Evolutionary conservation across 176 grass and related monocot genomes (phyloP).

Genomic region (Bothriochloa decipiens): DNA sequence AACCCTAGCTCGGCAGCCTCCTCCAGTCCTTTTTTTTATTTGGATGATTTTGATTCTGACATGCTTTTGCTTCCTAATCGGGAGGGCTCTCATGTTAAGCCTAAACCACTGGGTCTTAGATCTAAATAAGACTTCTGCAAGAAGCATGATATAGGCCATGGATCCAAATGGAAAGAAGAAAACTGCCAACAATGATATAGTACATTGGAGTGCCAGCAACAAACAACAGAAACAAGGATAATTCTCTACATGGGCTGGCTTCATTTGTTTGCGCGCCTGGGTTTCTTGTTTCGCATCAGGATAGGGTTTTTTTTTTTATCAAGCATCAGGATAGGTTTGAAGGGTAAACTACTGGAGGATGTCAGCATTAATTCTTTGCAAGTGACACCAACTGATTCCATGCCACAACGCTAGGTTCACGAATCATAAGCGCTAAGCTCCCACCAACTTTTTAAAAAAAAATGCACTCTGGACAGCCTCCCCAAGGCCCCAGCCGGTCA

Average conservation of each 20-base stretch:
- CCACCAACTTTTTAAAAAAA: background rate
- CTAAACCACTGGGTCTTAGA: background rate
- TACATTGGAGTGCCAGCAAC: background rate
- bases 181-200: background rate
- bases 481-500: background rate
- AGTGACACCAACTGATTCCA: slow-evolving; percentile 13
- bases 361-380: background rate
- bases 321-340: background rate
- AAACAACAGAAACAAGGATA: background rate
- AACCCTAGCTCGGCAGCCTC: background rate
- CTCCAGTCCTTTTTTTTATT: background rate
- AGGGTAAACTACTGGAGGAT: slow-evolving; percentile 15
- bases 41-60: background rate
- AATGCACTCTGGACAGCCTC: background rate
- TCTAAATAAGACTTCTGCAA: background rate
- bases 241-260: background rate
- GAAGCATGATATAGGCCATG: background rate
- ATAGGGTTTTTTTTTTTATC: too few species aligned
- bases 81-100: background rate
- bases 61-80: background rate
- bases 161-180: background rate
- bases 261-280: background rate
- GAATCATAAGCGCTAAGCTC: background rate
- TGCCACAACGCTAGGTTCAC: background rate
- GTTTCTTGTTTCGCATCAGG: too few species aligned